Percentiles rank a stretch among this genome's conserved stretches.
Evolutionary conservation across 768 basidiomycete species (phyloP).

Genomic region (Suillus subluteus): DNA sequence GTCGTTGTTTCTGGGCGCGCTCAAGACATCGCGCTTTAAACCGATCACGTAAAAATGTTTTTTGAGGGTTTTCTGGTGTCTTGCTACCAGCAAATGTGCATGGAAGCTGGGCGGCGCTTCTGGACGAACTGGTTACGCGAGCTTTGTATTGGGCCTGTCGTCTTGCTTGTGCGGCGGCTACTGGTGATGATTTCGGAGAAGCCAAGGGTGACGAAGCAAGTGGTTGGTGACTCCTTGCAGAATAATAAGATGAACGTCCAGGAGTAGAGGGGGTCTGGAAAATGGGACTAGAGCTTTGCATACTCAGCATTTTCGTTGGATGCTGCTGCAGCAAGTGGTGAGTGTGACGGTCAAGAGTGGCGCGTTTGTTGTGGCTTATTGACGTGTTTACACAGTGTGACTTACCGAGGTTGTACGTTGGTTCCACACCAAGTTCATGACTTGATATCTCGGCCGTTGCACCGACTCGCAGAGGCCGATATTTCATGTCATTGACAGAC

Average conservation of each 20-base stretch:
- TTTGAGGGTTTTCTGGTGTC: constrained; percentile 50
- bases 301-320: constrained; percentile 16
- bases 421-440: not conserved
- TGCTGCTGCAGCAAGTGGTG: constrained; percentile 1
- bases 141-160: constrained; percentile 62
- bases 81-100: constrained; percentile 18
- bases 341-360: constrained; percentile 13
- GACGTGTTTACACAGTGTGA: constrained; percentile 21
- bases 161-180: constrained; percentile 47
- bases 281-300: constrained; percentile 35
- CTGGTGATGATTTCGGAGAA: constrained; percentile 51
- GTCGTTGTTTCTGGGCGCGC: constrained; percentile 59
- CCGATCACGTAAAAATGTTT: constrained; percentile 58
- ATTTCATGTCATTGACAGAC: not conserved
- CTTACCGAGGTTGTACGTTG: too few species aligned
- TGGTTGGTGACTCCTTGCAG: constrained; percentile 37
- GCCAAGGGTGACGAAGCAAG: constrained; percentile 57
- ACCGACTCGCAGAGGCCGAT: not conserved
- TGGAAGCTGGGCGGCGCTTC: constrained; percentile 21
- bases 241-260: constrained; percentile 33
- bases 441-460: too few species aligned
- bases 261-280: constrained; percentile 41
- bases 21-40: constrained; percentile 66
- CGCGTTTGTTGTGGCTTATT: constrained; percentile 29
- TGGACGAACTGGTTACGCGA: constrained; percentile 33